Base-by-base conservation (phyloP, 139 green algal genomes). In the Asterochloris sp. region DNA sequence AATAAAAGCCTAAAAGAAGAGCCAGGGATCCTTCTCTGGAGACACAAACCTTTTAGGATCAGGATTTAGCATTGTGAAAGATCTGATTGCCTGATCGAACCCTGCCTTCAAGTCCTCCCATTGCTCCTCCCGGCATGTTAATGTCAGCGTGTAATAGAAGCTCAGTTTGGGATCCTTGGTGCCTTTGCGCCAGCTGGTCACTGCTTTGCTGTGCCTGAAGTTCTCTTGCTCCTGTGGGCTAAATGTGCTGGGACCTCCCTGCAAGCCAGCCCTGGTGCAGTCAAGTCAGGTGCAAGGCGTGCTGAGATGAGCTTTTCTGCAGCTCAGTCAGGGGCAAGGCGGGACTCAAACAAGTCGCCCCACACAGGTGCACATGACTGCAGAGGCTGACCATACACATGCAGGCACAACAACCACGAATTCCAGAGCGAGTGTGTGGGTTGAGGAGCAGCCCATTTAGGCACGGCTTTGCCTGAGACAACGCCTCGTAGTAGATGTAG, bases 51-150 rank as follows among this genome's bases (percentile, higher is more conserved):
- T 54, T 54, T 54, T 54, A 54, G 38, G 38, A 6, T 54, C 38
- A 54, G 38, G 38, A 54, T 54, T 54, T 6, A 54, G 38, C 38
- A 54, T 54, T 54, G 38, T 54, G 66, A 71, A 71, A 23, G 66
- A 71, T 26, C 21, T 23, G 21, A 71, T 71, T 26, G 66, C 66
- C 66, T 71, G 66, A 21, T 71, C 19, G 8, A 26, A 71, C 17
- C 21, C 17, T 71, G 66, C 19, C 66, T 26, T 21, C 66, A 71
- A 62, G 15, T 81, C 77, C 28, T 63, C 77, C 77, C 77, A 81
- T 17, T 62, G 77, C 63, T 81, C 77, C 16, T 81, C 77, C 47
- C 61, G 77, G 27, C 77, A 81, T 19, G 77, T 38, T 27, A 81
- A 14, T 28, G 73, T 81, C 26, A 81, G 77, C 1, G 77, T 81